Evolutionary conservation across 1,284 basidiomycete genomes (phyloP), one percentile per base, ranked within the genome.

Genomic region (Ustilago curta): DNA sequence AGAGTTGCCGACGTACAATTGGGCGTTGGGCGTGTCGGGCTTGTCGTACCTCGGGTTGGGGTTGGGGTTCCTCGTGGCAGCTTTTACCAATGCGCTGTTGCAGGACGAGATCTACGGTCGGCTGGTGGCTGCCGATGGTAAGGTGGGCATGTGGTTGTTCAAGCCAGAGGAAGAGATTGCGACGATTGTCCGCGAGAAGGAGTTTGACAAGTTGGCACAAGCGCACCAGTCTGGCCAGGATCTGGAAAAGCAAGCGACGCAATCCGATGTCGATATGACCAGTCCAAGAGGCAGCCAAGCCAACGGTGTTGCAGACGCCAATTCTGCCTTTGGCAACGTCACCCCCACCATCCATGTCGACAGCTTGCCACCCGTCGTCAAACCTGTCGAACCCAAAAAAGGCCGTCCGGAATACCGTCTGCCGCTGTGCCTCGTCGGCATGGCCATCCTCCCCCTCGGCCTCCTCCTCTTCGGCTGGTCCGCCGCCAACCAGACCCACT

Each of bases 81-180:
- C 86, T 0, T 61, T 82, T 4, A 82, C 83, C 3, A 87, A 87
- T 18, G 85, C 85, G 0, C 70, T 79, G 7, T 57, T 73, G 25
- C 86, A 87, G 57, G 86, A 88, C 59, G 70, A 80, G 42, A 87
- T 88, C 55, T 88, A 88, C 76, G 81, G 66, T 5, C 39, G 77
- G 11, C 32, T 82, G 44, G 72, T 76, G 0, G 45, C 57, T n/a
- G 64, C 66, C 4, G 69, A 77, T 59, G 78, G 78, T 0, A 55
- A 61, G n/a, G 0, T 81, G 0, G 66, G 78, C 3, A 69, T 55
- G 69, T 61, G 59, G 54, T 40, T 81, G 25, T 70, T 81, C 32
- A 61, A 52, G 21, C n/a, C 43, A 19, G 43, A 45, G 12, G 47
- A 54, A 1, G 51, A 52, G 49, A 71, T 79, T 12, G 27, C 49